Percentiles rank a stretch among this genome's conserved stretches.
These are phyloP conservation scores for Vickermania ingenoplastis DNA, from an alignment of 208 protist species.

Conservation along the genomic window DNA sequence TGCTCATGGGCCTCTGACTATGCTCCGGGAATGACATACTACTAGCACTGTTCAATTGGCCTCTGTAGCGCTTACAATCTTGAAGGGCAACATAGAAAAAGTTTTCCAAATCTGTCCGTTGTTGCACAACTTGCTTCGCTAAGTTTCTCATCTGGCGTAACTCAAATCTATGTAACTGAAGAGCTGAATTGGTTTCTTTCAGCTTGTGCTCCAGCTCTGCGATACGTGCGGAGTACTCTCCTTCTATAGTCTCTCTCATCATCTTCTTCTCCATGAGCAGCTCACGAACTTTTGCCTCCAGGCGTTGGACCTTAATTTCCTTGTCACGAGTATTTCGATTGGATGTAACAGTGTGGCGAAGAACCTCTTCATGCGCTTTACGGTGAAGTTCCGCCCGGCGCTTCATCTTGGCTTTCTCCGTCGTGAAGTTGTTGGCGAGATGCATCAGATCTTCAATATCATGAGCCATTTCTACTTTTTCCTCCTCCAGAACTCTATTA, in stretches of 20 bases:
- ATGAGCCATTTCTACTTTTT: conserved; percentile 33
- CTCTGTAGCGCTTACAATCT: conserved; percentile 41
- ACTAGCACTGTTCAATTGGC: conserved; percentile 5
- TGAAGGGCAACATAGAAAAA: conserved; percentile 68
- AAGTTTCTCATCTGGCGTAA: conserved; percentile 40
- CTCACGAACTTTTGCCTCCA: conserved; percentile 43
- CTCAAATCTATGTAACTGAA: conserved; percentile 36
- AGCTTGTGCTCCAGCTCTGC: conserved; percentile 35
- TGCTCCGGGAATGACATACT: too few species aligned
- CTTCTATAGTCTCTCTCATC: conserved; percentile 15
- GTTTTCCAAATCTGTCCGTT: conserved; percentile 64
- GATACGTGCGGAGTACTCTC: conserved; percentile 30
- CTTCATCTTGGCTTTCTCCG: conserved; percentile 29
- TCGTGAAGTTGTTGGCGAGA: conserved; percentile 34
- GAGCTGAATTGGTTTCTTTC: conserved; percentile 22
- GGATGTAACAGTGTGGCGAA: conserved; percentile 34
- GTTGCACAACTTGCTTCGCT: conserved; percentile 36
- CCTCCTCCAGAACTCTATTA: conserved; percentile 31
- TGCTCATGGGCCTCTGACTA: too few species aligned
- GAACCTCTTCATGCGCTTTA: conserved; percentile 42
- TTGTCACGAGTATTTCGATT: conserved; percentile 29
- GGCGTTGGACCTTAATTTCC: conserved; percentile 37
- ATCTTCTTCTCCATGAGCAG: conserved; percentile 18
- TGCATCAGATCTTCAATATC: conserved; percentile 65
- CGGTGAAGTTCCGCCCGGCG: conserved; percentile 40